These are phyloP conservation scores for Phalaenopsis hybrid DNA, from an alignment of 116 monocot species.

Conservation along the genomic window DNA sequence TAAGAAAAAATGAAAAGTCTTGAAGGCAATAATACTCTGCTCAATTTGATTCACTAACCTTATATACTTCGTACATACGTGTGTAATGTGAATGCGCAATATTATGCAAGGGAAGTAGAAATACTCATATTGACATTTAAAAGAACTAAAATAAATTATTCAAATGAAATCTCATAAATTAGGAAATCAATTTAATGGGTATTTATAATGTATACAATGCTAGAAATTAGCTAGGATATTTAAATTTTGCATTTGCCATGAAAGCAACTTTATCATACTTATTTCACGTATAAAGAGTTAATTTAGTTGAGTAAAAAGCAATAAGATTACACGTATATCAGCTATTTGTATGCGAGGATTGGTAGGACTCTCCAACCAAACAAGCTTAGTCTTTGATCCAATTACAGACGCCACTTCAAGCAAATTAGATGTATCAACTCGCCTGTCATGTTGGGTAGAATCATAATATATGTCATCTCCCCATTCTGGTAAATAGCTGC, in stretches of 20 bases:
- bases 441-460: constrained; percentile 31
- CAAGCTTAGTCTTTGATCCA: constrained; percentile 57
- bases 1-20: not conserved
- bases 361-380: constrained; percentile 96
- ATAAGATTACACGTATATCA: constrained; percentile 62
- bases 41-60: not conserved
- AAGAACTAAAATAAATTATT: not conserved
- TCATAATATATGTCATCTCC: not conserved
- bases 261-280: not conserved
- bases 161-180: not conserved
- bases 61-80: not conserved
- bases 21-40: not conserved
- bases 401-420: constrained; percentile 55
- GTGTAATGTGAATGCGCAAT: not conserved
- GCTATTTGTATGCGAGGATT: constrained; percentile 80
- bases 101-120: not conserved
- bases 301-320: not conserved
- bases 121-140: not conserved
- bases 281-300: not conserved
- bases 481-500: not conserved
- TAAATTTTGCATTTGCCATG: not conserved
- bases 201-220: not conserved
- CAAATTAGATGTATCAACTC: constrained; percentile 63
- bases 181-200: not conserved
- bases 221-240: not conserved